Conservation (phyloP, 73 alveolate species). For the Paramecium tetraurelia region DNA sequence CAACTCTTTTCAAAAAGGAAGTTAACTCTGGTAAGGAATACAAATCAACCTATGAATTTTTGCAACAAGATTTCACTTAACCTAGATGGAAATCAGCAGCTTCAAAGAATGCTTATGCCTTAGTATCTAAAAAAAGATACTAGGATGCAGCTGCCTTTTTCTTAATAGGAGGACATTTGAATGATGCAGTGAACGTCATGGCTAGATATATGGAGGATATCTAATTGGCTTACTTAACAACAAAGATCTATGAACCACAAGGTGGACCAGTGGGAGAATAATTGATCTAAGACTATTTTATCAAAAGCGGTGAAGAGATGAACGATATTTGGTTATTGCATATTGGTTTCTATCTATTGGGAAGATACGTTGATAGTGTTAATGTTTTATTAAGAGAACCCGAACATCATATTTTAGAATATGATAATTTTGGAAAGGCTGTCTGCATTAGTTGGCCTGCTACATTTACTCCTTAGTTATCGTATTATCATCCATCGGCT, state of each 20-base stretch:
- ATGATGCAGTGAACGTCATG: constrained; percentile 40
- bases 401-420: neutral
- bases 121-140: constrained; percentile 34
- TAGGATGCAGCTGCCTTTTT: constrained; percentile 52
- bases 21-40: neutral
- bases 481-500: constrained; percentile 30
- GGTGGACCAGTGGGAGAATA: constrained; percentile 34
- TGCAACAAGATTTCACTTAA: constrained; percentile 1
- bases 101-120: constrained; percentile 26
- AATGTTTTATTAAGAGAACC: constrained; percentile 19
- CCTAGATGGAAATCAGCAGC: constrained; percentile 51
- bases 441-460: constrained; percentile 32
- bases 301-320: constrained; percentile 26
- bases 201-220: constrained; percentile 46
- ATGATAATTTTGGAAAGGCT: constrained; percentile 18
- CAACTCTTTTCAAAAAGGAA: constrained; percentile 31
- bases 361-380: constrained; percentile 23
- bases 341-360: constrained; percentile 20
- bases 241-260: neutral
- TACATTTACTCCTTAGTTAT: constrained; percentile 4
- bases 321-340: constrained; percentile 44
- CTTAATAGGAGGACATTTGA: constrained; percentile 29
- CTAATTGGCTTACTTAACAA: constrained; percentile 19
- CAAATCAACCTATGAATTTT: constrained; percentile 26
- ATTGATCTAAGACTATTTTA: neutral